Percentiles rank a stretch among this genome's conserved stretches.
Conservation (phyloP, 768 basidiomycete genomes). For the Termitomyces sp. region DNA sequence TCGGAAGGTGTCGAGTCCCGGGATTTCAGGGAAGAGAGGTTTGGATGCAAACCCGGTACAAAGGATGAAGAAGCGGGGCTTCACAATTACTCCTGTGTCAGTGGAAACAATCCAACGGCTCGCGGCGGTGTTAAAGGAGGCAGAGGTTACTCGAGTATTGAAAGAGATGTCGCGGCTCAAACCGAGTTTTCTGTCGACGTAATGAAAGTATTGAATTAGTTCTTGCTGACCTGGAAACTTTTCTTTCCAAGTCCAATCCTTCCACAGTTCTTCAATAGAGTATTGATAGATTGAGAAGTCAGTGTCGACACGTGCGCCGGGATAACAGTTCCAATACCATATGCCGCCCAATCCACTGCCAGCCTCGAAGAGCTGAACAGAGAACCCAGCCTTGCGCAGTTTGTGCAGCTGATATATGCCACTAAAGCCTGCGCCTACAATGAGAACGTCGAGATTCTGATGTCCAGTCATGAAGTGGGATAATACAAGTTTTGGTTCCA, state of each 20-base stretch:
- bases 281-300: background rate
- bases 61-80: constrained; percentile 17
- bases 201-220: constrained; percentile 14
- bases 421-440: constrained; percentile 8
- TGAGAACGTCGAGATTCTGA: constrained; percentile 14
- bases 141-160: constrained; percentile 17
- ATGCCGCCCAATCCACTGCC: background rate
- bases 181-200: constrained; percentile 18
- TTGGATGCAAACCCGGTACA: constrained; percentile 16
- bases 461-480: background rate
- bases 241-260: constrained; percentile 1
- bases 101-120: constrained; percentile 19
- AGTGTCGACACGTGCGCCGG: background rate
- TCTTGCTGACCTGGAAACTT: constrained; percentile 14
- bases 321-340: background rate
- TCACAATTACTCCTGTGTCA: constrained; percentile 12
- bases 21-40: constrained; percentile 7
- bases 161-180: constrained; percentile 17
- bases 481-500: background rate
- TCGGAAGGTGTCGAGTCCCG: constrained; percentile 18
- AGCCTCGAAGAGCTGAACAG: constrained; percentile 1
- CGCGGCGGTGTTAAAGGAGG: constrained; percentile 12
- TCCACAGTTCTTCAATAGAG: background rate
- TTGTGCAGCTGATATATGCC: background rate
- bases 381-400: background rate